Conservation (phyloP, 129 eudicot species). For the Flaveria trinervia region DNA sequence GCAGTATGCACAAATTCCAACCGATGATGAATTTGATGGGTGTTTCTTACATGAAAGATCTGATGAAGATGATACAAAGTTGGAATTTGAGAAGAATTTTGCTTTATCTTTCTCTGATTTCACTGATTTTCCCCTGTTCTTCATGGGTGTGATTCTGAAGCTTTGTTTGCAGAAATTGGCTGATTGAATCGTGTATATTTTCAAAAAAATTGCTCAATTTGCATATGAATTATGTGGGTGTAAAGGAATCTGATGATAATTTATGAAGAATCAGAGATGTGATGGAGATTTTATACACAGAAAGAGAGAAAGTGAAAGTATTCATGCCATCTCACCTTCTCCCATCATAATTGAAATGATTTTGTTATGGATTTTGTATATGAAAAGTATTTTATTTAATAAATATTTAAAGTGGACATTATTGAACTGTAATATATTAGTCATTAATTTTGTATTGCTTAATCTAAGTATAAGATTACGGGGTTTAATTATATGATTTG, state of each 20-base stretch:
- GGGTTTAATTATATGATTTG: background rate
- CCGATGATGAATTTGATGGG: slow-evolving; percentile 54
- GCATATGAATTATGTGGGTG: background rate
- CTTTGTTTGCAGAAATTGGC: slow-evolving; percentile 12
- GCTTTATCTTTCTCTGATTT: slow-evolving; percentile 31
- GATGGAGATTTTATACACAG: slow-evolving; percentile 1
- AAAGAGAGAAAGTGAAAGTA: background rate
- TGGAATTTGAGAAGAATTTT: slow-evolving; percentile 30
- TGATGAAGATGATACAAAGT: slow-evolving; percentile 40
- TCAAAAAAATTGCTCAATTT: slow-evolving; percentile 9
- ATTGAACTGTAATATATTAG: background rate
- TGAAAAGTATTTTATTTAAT: background rate
- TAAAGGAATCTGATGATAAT: background rate
- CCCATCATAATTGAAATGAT: slow-evolving; percentile 9
- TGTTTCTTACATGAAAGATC: slow-evolving; percentile 70
- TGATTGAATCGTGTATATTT: background rate
- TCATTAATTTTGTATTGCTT: background rate
- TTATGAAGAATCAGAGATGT: slow-evolving; percentile 4
- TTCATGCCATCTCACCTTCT: background rate
- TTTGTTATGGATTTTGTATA: background rate
- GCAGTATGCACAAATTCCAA: slow-evolving; percentile 77
- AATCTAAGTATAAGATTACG: background rate
- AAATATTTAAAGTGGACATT: background rate
- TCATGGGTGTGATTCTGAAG: slow-evolving; percentile 43
- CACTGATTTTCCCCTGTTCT: slow-evolving; percentile 60